Evolutionary conservation across 371 early-diverging fungal genomes (phyloP), one percentile per base, ranked within the genome.

Genomic region (Apophysomyces ossiformis): DNA sequence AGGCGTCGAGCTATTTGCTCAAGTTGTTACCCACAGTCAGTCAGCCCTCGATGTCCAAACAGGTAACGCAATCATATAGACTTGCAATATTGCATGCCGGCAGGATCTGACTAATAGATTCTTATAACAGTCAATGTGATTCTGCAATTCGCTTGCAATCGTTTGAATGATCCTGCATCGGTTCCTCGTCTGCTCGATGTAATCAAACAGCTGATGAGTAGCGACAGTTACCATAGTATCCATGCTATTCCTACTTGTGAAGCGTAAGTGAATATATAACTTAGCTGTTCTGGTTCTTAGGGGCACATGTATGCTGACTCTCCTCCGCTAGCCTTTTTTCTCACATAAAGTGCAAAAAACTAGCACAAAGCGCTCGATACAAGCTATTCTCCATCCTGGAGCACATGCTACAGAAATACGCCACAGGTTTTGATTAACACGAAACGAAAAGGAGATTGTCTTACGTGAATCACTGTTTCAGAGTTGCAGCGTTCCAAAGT

Each of bases 1-100:
- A 77, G 77, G 77, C 60, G 59, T 70, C 26, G 70, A 72, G 26
- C 56, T 77, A 37, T 64, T 74, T 18, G 70, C 74, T 3, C 74
- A 74, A 64, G 62, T 74, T 13, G 67, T 74, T 11, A 54, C 61
- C 45, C 77, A 74, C 41, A 72, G 74, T 60, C 70, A 68, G 41
- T 58, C 67, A 8, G 44, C 65, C 9, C 57, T 77, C 26, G 62
- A 74, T 43, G 57, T 60, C 18, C 7, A 44, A 21, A 63, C 74
- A 59, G 69, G 77, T 76, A 67, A 63, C 61, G 32, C 32, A 26
- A 26, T 26, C 32, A 21, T 15, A 63, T 16, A 15, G 38, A 64
- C 43, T 8, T 60, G 21, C 32, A 58, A 36, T 15, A 38, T 44
- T 56, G 21, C n/a, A 16, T 16, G 15, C 46, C 16, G 58, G 18